Base-by-base conservation (phyloP, 805 yeast species). In the Candida andamanensis region DNA sequence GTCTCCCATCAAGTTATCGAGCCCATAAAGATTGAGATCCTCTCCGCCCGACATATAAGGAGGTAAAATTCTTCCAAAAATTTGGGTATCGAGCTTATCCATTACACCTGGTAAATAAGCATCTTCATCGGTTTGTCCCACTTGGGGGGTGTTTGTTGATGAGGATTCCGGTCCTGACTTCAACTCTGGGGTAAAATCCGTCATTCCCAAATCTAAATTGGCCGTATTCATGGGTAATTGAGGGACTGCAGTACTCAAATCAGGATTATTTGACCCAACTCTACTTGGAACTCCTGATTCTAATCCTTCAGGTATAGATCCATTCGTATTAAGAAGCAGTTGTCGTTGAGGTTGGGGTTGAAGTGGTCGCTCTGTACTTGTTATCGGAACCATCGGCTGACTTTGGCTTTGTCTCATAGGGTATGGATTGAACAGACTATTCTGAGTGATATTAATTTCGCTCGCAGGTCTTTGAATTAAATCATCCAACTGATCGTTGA, bases 11-110 rank as follows among this genome's bases (percentile, higher is more conserved):
- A 33, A 17, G 11, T 28, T 27, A 26, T 28, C 28, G 17, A 33
- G 28, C 14, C 28, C 32, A 9, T 28, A 29, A 23, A 28, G 28
- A n/a, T 34, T 34, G 14, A 34, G 20, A 7, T 34, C 34, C 17
- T 34, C 34, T 8, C 28, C 32, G 10, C 61, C 67, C 29, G 78
- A 64, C 94, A 85, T 85, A 50, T 83, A 85, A 3, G 95, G 92
- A 2, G 95, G 95, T 29, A 85, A 51, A 41, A 82, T 79, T 24
- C 84, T 62, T 1, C 95, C 96, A 63, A 86, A 86, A 13, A 86
- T 69, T 49, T 85, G 89, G 49, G 85, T 76, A 52, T 86, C 96
- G 28, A 86, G 57, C 43, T 80, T 83, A 52, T 86, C 95, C 67
- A 86, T 81, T 26, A 84, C 80, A 4, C 95, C 92, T 1, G 92